A percentile compares a stretch with the other conserved stretches of the same genome.
These are phyloP conservation scores for Starmerella apis DNA, from an alignment of 805 yeast species.

Conservation along the genomic window DNA sequence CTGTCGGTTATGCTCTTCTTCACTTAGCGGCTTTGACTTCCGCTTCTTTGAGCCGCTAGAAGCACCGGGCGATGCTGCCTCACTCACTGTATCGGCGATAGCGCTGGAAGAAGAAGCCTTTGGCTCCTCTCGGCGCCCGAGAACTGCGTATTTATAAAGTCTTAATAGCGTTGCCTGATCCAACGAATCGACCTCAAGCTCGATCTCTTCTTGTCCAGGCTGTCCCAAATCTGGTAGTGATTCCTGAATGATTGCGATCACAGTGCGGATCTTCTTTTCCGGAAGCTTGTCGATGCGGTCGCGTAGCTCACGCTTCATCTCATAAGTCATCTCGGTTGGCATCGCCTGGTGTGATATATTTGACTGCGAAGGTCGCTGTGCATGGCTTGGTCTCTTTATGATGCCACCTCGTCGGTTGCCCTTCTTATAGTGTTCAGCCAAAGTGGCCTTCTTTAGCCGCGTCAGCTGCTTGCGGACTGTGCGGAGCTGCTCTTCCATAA, in stretches of 20 bases:
- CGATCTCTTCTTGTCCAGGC: constrained; percentile 78
- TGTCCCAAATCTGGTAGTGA: constrained; percentile 50
- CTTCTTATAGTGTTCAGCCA: constrained; percentile 21
- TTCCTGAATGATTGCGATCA: constrained; percentile 74
- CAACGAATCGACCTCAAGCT: constrained; percentile 86
- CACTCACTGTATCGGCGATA: constrained; percentile 4
- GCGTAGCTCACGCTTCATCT: constrained; percentile 89
- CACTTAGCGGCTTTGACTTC: constrained; percentile 49
- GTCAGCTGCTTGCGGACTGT: constrained; percentile 79
- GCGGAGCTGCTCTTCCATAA: constrained; percentile 73
- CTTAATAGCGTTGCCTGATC: constrained; percentile 74
- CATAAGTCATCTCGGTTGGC: constrained; percentile 57
- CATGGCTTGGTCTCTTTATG: constrained; percentile 3
- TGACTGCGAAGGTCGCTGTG: constrained; percentile 11
- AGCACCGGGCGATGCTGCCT: constrained; percentile 6
- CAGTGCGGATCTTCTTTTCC: constrained; percentile 72
- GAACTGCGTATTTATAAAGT: constrained; percentile 70
- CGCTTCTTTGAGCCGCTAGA: constrained; percentile 29
- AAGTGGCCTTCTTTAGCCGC: constrained; percentile 47
- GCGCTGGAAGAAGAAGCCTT: constrained; percentile 15
- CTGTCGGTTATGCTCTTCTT: constrained; percentile 56
- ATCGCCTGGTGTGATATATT: constrained; percentile 7
- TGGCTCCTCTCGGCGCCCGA: constrained; percentile 23
- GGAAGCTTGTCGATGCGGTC: constrained; percentile 66
- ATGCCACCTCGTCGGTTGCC: constrained; percentile 17